Evolutionary conservation across 2,329 filamentous ascomycete species (phyloP), one percentile per base, ranked within the genome.

Genomic region (Claviceps arundinis): DNA sequence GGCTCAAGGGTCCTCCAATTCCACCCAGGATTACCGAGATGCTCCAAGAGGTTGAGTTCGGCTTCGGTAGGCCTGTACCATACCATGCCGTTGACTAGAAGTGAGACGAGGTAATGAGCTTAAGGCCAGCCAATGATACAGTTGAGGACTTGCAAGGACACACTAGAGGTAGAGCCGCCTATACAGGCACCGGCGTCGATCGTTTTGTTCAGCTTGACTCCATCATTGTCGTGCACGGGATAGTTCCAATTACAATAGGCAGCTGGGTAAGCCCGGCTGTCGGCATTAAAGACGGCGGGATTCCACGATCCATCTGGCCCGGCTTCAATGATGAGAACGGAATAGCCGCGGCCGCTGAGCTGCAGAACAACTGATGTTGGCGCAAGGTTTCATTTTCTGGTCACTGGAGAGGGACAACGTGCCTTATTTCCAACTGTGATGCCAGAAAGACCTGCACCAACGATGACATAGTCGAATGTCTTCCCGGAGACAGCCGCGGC

Each of bases 361-460:
- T 57, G 47, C 14, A 47, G 11, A 19, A 37, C 34, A 11, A 11
- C 7, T n/a, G 43, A 17, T 13, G 43, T 45, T 45, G 43, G 43
- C 43, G n/a, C 43, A 7, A 30, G 13, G n/a, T 30, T 7, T 5
- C 22, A 9, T 11, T 7, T 2, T 4, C n/a, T 17, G 22, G 24
- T 19, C 14, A n/a, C 22, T 9, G 43, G 24, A 7, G 38, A 30
- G 37, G 14, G n/a, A 38, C 37, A 14, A 34, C 50, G n/a, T 44
- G 52, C 55, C 52, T 57, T 57, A 34, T 56, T 57, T 17, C 49
- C 55, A 9, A 55, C 54, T 1, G 52, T 54, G 1, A 72, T 62
- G 13, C 70, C 69, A 16, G 61, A 59, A 6, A 71, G 58, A 1
- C 69, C 69, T 7, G 65, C 69, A 9, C 69, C 69, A 6, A 71